Evolutionary conservation across 306 rosid genomes (phyloP), one percentile per base, ranked within the genome.

Genomic region (Prunus mira): DNA sequence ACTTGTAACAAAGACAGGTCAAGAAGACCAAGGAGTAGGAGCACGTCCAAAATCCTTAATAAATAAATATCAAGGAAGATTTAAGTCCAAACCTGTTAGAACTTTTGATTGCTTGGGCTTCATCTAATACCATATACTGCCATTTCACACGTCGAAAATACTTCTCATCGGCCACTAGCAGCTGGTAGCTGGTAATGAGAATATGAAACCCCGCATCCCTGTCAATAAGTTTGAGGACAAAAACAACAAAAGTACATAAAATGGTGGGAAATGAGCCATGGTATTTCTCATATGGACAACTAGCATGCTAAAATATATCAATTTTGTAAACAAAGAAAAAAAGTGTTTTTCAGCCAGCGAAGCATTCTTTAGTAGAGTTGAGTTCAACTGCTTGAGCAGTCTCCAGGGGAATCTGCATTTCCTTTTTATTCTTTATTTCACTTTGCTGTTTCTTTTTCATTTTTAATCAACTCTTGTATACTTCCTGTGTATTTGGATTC

Each of bases 51-150:
- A 27, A 49, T 0, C 52, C 24, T 50, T 5, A 12, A 52, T 47
- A 17, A 46, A 76, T 41, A 32, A 61, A 76, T 41, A 32, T 45
- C 11, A 25, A 69, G 55, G 32, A 81, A 51, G 60, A 57, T 82
- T 69, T 60, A 52, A 63, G 80, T 63, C 58, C 80, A 28, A 79
- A 96, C 99, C 99, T 96, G 86, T 75, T 84, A 9, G 99, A 60
- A 86, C 97, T 92, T 85, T 96, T 96, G 70, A 96, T 96, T 74
- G 99, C 99, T 82, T 96, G 98, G 61, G 99, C 99, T 86, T 96
- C 99, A 86, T 96, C 99, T 83, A 96, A 87, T 75, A 96, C 98
- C 99, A 96, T 96, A 82, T 96, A 96, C 75, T 96, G 99, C 99
- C 99, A 96, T 86, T 92, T 96, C 80, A 96, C 97, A 24, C 98